Evolutionary conservation across 2,329 filamentous ascomycete species (phyloP).

Genomic region (Rasamsonia emersonii): DNA sequence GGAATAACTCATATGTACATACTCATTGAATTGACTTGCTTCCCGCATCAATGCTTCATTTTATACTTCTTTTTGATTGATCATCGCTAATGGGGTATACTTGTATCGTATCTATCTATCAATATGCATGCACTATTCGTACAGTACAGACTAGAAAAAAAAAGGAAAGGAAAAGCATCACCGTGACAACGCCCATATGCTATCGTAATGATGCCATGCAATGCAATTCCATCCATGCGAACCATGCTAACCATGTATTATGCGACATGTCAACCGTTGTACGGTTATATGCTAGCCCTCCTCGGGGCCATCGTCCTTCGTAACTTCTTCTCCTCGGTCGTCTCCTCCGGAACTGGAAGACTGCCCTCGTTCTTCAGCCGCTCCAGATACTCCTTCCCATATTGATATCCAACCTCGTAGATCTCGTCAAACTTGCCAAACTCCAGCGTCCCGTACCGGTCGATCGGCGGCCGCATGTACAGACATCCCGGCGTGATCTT

Average conservation of each 20-base stretch:
- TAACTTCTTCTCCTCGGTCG: conserved; percentile 67
- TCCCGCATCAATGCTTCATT: too few relatives aligned
- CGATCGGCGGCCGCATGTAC: conserved; percentile 94
- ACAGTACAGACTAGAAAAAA: neutral
- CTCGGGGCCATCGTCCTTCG: conserved; percentile 71
- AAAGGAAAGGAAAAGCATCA: too few relatives aligned
- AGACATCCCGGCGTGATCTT: conserved; percentile 85
- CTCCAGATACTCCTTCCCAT: conserved; percentile 70
- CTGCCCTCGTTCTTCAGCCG: conserved; percentile 70
- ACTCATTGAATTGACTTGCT: too few relatives aligned
- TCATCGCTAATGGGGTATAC: neutral
- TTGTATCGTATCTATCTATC: neutral
- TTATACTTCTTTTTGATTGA: neutral
- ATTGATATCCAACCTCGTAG: conserved; percentile 79
- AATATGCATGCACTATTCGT: neutral
- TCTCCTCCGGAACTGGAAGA: conserved; percentile 61
- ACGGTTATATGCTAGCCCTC: conserved; percentile 60
- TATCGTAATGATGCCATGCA: conserved; percentile 19
- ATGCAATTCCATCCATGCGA: too few relatives aligned
- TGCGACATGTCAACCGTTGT: neutral
- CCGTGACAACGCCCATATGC: too few relatives aligned
- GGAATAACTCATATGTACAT: too few relatives aligned
- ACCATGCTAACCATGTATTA: too few relatives aligned
- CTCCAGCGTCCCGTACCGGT: conserved; percentile 86
- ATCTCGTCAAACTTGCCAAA: conserved; percentile 98